Conservation (phyloP, 768 basidiomycete genomes). For the Phlebiopsis gigantea region DNA sequence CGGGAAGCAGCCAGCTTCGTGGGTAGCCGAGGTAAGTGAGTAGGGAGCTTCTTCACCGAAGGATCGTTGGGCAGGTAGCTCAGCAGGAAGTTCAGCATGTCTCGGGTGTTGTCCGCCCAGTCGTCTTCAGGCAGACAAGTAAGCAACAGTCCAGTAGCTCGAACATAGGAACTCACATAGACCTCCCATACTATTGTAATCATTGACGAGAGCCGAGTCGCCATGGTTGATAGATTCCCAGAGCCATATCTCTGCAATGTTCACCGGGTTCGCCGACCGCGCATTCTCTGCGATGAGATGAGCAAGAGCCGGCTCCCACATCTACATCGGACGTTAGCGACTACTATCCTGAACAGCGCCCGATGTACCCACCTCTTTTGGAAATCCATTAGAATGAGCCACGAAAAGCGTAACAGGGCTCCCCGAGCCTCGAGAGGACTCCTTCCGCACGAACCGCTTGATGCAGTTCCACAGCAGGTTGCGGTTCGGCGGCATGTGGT, state of each 20-base stretch:
- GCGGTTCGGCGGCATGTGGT: slow-evolving; percentile 19
- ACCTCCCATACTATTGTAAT: slow-evolving; percentile 41
- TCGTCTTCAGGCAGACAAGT: slow-evolving; percentile 46
- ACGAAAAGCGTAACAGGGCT: slow-evolving; percentile 72
- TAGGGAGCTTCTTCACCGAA: slow-evolving; percentile 34
- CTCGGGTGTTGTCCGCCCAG: slow-evolving; percentile 74
- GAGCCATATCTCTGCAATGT: slow-evolving; percentile 72
- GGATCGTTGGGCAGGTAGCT: slow-evolving; percentile 52
- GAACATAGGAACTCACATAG: slow-evolving; percentile 52
- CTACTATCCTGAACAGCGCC: too few species aligned
- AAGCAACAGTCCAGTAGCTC: background rate
- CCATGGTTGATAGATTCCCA: slow-evolving; percentile 86
- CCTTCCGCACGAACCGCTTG: slow-evolving; percentile 60
- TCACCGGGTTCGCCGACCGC: slow-evolving; percentile 16
- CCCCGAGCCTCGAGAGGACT: too few species aligned
- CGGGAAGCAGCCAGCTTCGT: slow-evolving; percentile 37
- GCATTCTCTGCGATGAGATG: slow-evolving; percentile 43
- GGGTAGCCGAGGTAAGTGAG: slow-evolving; percentile 46
- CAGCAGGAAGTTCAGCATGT: slow-evolving; percentile 70
- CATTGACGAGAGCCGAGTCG: slow-evolving; percentile 75
- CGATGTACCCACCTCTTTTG: slow-evolving; percentile 64
- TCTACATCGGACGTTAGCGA: slow-evolving; percentile 51
- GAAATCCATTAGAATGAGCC: slow-evolving; percentile 83
- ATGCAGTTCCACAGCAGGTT: slow-evolving; percentile 61
- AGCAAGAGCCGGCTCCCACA: slow-evolving; percentile 68